These are phyloP conservation scores for Erythrobasidium hasegawianum DNA, from an alignment of 1,284 basidiomycete species.

Conservation along the genomic window DNA sequence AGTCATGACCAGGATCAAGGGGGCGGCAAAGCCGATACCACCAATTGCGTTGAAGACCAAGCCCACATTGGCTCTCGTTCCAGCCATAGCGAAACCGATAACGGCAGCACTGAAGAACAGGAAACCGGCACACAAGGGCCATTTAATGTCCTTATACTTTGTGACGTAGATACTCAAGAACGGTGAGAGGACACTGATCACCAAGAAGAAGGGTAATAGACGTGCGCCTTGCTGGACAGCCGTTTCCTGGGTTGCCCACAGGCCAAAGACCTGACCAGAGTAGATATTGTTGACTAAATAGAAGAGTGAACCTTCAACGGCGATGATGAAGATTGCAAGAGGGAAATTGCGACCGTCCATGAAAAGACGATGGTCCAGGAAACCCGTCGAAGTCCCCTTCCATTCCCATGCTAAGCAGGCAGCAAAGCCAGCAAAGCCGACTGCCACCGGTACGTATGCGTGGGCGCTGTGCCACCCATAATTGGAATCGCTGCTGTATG, in stretches of 20 bases:
- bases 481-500: too few relatives aligned
- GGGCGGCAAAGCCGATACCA: conserved; percentile 35
- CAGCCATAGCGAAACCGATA: conserved; percentile 9
- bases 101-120: conserved; percentile 9
- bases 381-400: conserved; percentile 32
- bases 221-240: too few relatives aligned
- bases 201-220: background rate
- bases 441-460: conserved; percentile 13
- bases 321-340: conserved; percentile 27
- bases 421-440: conserved; percentile 15
- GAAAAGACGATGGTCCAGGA: conserved; percentile 36
- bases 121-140: conserved; percentile 32
- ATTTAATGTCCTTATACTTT: conserved; percentile 31
- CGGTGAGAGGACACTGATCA: background rate
- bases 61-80: background rate
- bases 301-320: conserved; percentile 34
- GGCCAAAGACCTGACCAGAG: too few relatives aligned
- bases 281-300: conserved; percentile 36
- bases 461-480: too few relatives aligned
- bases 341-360: conserved; percentile 31
- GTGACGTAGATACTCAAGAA: conserved; percentile 10
- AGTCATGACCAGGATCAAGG: conserved; percentile 34
- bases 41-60: conserved; percentile 24
- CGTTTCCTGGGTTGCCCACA: too few relatives aligned
- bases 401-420: conserved; percentile 28